Evolutionary conservation across 148 eudicot species (phyloP), one percentile per base, ranked within the genome.

Genomic region (Dianthus caryophyllus): DNA sequence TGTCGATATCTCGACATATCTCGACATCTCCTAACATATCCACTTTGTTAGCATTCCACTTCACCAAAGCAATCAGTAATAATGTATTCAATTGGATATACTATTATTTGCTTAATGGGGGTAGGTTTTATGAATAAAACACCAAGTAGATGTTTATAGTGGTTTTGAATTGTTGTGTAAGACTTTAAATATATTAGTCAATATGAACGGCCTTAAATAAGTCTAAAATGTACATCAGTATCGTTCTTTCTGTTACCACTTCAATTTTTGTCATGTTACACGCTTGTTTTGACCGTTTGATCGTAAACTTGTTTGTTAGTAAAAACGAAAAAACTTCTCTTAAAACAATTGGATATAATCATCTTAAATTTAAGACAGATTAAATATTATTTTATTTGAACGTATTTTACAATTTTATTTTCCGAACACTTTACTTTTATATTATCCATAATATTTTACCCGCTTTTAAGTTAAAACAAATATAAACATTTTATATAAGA

Each of bases 221-320:
- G 48, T 73, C 66, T 59, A 58, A n/a, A 25, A 49, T 49, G 44
- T n/a, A 46, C 30, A 25, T 44, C 36, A 4, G 46, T 21, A 75
- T 31, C 21, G 17, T 25, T 39, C 38, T 65, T 65, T 69, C n/a
- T 26, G 49, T 55, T 7, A 41, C 43, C 36, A 52, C 22, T 61
- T 53, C 27, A n/a, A 15, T 20, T 33, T 46, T 16, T 64, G n/a
- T 48, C 49, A 3, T 20, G 50, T 57, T 38, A 54, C 13, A 50
- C 74, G 54, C 61, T 48, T 65, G 48, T 71, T 56, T 75, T 75
- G 70, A 64, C 78, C 78, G 64, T n/a, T n/a, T 68, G 18, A 39
- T 16, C 9, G 1, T 50, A 0, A 21, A 52, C 66, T 50, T n/a
- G n/a, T n/a, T n/a, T n/a, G n/a, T n/a, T n/a, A n/a, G n/a, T n/a